Base-by-base conservation (phyloP, 352 stramenopile species). In the Pythium utonaiense region DNA sequence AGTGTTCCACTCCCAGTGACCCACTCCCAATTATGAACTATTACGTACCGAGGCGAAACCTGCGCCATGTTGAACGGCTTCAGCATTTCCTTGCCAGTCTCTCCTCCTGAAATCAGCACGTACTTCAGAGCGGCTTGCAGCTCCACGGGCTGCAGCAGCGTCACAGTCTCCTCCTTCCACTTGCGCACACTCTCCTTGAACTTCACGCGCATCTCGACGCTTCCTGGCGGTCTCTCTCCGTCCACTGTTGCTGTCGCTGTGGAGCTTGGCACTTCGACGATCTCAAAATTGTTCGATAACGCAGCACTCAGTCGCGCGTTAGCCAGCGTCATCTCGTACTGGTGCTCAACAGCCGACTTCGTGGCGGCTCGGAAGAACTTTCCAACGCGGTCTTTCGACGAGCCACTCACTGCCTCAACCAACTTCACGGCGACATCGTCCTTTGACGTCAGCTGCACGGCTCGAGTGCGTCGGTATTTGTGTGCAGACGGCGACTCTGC, bases 31-130 rank as follows among this genome's bases (percentile, higher is more conserved):
- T 36, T 19, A 13, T 7, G 14, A 33, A 34, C 34, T 4, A 41
- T 3, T 21, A 56, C 66, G 19, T 52, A 87, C 79, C 86, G 73
- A 6, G 83, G 83, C 3, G 86, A 96, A 5, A 74, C 71, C 57
- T 96, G 84, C 1, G 86, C 86, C 86, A 96, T 96, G 61, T 96
- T 96, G 57, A 96, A 96, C 8, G 84, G 84, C 70, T 96, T 96
- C 54, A 96, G 80, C 86, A 94, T 94, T 56, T 96, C 86, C 19
- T 71, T 73, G 1, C 83, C 84, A 25, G 82, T 90, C 53, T 93
- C 86, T 10, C 83, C 84, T 8, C 80, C 78, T 27, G 81, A 91
- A 28, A 94, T 62, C 48, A 94, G 66, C 19, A 94, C 82, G 62
- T 94, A 94, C 58, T 96, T 91, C 61, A 96, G 56, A 54, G 82